Percentiles rank a stretch among this genome's conserved stretches.
Conservation (phyloP, 2,329 filamentous ascomycete genomes). For the Geoglossum cookeanum region DNA sequence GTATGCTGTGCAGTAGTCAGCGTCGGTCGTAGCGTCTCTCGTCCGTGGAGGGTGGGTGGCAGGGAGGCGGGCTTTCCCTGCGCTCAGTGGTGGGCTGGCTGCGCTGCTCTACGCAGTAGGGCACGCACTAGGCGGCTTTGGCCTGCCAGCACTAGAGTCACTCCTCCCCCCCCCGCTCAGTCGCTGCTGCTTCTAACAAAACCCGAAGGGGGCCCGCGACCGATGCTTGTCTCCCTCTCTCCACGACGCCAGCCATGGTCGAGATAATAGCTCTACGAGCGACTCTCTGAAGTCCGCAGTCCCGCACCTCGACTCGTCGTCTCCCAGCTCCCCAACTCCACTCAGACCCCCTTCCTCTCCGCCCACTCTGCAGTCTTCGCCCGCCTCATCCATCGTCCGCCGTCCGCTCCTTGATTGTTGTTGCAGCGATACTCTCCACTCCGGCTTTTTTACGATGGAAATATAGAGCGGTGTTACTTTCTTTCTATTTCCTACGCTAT, state of each 20-base stretch:
- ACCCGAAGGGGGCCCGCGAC: neutral
- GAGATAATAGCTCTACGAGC: neutral
- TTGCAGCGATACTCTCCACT: neutral
- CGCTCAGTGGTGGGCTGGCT: neutral
- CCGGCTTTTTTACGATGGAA: neutral
- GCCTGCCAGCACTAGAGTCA: neutral
- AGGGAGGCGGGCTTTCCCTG: neutral
- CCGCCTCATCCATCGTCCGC: neutral
- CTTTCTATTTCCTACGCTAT: neutral
- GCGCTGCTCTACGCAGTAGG: too few relatives aligned
- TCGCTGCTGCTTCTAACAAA: neutral
- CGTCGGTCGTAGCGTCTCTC: neutral
- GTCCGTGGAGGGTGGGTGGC: neutral
- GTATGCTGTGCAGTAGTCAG: neutral
- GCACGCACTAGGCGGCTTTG: neutral
- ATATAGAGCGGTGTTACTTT: neutral
- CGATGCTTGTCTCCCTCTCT: neutral
- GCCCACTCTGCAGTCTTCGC: neutral
- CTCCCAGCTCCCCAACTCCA: neutral
- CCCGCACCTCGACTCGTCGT: neutral
- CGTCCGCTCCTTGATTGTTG: neutral
- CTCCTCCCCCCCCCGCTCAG: slow-evolving; percentile 1
- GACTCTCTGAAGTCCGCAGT: neutral
- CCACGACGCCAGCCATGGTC: neutral
- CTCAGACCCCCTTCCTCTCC: neutral